Percentiles rank a stretch among this genome's conserved stretches.
These are phyloP conservation scores for Ceratocystis papillata DNA, from an alignment of 2,329 filamentous ascomycete genomes.

Conservation along the genomic window DNA sequence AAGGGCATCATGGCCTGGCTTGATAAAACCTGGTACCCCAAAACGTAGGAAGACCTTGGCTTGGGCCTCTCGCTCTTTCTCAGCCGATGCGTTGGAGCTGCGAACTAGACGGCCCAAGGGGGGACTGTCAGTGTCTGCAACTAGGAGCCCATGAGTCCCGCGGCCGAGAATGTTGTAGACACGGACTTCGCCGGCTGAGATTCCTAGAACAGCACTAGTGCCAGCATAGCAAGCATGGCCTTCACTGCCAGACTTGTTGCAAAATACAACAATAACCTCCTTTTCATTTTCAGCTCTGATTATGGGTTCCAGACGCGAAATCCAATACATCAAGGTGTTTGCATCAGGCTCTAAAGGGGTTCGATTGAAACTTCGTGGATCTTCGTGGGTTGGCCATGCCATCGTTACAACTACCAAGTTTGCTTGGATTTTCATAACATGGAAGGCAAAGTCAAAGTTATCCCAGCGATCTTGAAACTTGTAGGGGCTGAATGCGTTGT, in stretches of 20 bases:
- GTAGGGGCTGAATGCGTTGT: constrained; percentile 16
- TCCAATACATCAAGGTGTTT: constrained; percentile 67
- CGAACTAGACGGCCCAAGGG: constrained; percentile 39
- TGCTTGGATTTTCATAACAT: constrained; percentile 45
- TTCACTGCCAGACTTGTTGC: constrained; percentile 60
- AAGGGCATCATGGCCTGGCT: not conserved
- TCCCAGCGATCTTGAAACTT: constrained; percentile 26
- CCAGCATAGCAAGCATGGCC: constrained; percentile 58
- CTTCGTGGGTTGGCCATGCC: constrained; percentile 61
- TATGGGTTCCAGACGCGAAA: constrained; percentile 56
- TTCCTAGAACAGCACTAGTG: constrained; percentile 58
- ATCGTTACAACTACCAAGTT: constrained; percentile 60
- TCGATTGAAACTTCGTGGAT: constrained; percentile 37
- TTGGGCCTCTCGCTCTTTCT: constrained; percentile 8
- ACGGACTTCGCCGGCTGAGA: constrained; percentile 52
- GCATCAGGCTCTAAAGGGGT: constrained; percentile 52
- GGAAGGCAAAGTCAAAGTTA: constrained; percentile 35
- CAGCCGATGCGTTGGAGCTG: constrained; percentile 25
- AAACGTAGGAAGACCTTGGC: constrained; percentile 6
- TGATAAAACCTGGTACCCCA: not conserved
- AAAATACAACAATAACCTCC: constrained; percentile 60
- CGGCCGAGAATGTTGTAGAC: constrained; percentile 62
- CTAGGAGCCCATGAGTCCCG: constrained; percentile 53
- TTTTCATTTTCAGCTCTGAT: constrained; percentile 41
- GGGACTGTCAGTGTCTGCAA: constrained; percentile 49